phyloP scores from a whole-genome alignment of 73 alveolate species.

The Uronychia setigera region DNA sequence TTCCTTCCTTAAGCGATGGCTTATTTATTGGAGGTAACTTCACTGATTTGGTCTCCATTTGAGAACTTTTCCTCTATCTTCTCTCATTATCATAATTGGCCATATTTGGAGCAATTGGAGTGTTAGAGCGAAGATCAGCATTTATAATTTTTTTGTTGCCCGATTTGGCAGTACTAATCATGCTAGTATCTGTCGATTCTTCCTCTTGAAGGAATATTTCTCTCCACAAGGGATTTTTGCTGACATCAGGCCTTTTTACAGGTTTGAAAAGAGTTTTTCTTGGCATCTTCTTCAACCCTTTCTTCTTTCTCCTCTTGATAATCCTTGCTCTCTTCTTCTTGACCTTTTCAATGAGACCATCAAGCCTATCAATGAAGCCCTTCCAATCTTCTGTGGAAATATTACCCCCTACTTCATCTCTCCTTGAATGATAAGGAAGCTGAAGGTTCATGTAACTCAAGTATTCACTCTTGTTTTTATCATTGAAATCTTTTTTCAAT shows the following conservation, averaged over 20 bases:
- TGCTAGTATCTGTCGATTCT: not conserved
- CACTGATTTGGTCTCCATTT: not conserved
- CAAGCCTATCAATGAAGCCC: constrained; percentile 51
- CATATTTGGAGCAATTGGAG: no score
- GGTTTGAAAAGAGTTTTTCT: constrained; percentile 63
- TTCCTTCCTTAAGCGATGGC: not conserved
- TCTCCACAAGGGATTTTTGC: constrained; percentile 65
- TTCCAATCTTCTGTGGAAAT: constrained; percentile 65
- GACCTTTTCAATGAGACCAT: constrained; percentile 42
- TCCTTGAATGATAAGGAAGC: constrained; percentile 71
- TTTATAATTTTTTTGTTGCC: not conserved
- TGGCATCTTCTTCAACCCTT: constrained; percentile 64
- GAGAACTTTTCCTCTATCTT: not conserved
- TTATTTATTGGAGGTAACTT: not conserved
- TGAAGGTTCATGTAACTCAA: constrained; percentile 66
- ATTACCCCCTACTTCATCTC: constrained; percentile 79
- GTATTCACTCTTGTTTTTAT: constrained; percentile 58
- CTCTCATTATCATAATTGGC: not conserved
- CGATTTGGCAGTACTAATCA: not conserved
- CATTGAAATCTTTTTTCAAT: constrained; percentile 74
- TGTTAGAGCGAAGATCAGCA: no score
- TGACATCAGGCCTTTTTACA: constrained; percentile 38
- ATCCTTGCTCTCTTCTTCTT: constrained; percentile 57
- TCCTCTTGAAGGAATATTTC: constrained; percentile 51
- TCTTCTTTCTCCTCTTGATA: constrained; percentile 68